Conservation (phyloP, 352 stramenopile species). For the Globisporangium rhizosaccharum region DNA sequence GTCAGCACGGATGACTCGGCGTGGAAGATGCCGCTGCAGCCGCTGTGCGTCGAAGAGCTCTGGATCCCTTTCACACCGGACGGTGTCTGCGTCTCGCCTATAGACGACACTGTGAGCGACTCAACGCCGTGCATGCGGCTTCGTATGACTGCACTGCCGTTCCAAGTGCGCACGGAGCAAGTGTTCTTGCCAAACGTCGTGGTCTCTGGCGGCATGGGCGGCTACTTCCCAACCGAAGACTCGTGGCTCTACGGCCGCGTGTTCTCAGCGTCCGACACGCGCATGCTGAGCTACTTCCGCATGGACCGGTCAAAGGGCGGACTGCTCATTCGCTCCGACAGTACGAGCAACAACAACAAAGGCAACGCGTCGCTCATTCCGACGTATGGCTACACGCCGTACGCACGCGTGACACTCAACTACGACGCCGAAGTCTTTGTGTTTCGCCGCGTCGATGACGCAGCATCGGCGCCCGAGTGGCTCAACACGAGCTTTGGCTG, state of each 20-base stretch:
- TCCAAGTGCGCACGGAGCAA: constrained; percentile 67
- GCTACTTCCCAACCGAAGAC: constrained; percentile 52
- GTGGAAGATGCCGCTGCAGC: constrained; percentile 61
- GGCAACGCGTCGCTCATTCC: constrained; percentile 50
- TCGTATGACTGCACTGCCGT: constrained; percentile 65
- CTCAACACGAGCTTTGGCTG: constrained; percentile 57
- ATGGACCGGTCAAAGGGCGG: constrained; percentile 64
- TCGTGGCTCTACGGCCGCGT: constrained; percentile 67
- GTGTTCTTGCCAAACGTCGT: constrained; percentile 40
- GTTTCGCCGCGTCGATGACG: constrained; percentile 57
- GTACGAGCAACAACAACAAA: constrained; percentile 70
- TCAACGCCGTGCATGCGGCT: constrained; percentile 60
- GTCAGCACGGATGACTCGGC: constrained; percentile 47
- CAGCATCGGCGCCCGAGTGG: constrained; percentile 54
- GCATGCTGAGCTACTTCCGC: constrained; percentile 72
- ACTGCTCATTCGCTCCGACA: constrained; percentile 57
- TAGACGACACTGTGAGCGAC: constrained; percentile 1
- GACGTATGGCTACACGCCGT: constrained; percentile 50
- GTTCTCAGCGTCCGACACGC: constrained; percentile 59
- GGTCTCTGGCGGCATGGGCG: constrained; percentile 68
- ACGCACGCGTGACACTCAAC: constrained; percentile 69
- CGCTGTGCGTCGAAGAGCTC: constrained; percentile 70
- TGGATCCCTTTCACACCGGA: constrained; percentile 53
- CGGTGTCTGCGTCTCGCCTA: constrained; percentile 17
- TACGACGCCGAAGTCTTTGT: constrained; percentile 71